phyloP scores from a whole-genome alignment of 352 stramenopile genomes.

The Phytophthora pluvialis region DNA sequence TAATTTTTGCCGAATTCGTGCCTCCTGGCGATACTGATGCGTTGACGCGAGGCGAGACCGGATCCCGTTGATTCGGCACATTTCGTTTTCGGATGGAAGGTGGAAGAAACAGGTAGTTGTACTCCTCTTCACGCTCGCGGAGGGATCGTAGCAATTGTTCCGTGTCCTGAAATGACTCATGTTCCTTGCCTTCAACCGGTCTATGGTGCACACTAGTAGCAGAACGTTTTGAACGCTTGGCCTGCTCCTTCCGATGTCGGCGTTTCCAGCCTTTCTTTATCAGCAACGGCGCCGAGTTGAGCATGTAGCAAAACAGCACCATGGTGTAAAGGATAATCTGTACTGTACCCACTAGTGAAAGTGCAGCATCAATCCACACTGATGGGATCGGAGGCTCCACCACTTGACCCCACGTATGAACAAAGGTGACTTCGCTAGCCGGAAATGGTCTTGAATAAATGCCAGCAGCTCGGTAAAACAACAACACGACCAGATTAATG shows the following conservation, averaged over 20 bases:
- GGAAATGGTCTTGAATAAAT: constrained; percentile 64
- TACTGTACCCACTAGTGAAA: constrained; percentile 58
- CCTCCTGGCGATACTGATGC: constrained; percentile 4
- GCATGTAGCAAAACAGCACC: constrained; percentile 64
- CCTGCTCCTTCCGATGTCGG: constrained; percentile 49
- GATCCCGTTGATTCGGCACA: background rate
- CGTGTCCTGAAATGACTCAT: constrained; percentile 67
- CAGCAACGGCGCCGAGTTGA: constrained; percentile 69
- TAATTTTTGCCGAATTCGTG: constrained; percentile 3
- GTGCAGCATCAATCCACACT: constrained; percentile 37
- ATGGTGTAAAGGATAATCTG: constrained; percentile 57
- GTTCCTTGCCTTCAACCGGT: constrained; percentile 40
- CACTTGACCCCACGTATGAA: constrained; percentile 23
- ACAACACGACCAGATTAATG: constrained; percentile 66
- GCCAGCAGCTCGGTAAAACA: constrained; percentile 65
- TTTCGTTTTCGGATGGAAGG: constrained; percentile 23
- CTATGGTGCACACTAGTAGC: constrained; percentile 39
- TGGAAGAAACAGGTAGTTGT: constrained; percentile 66
- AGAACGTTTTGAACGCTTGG: constrained; percentile 49
- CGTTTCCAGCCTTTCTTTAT: constrained; percentile 79
- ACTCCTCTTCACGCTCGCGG: constrained; percentile 66
- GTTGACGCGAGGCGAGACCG: constrained; percentile 9
- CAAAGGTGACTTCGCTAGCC: constrained; percentile 44
- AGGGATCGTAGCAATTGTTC: constrained; percentile 66
- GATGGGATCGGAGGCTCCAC: constrained; percentile 34